Evolutionary conservation across 495 filamentous ascomycete genomes (phyloP).

Genomic region (Talaromyces nanjingensis): DNA sequence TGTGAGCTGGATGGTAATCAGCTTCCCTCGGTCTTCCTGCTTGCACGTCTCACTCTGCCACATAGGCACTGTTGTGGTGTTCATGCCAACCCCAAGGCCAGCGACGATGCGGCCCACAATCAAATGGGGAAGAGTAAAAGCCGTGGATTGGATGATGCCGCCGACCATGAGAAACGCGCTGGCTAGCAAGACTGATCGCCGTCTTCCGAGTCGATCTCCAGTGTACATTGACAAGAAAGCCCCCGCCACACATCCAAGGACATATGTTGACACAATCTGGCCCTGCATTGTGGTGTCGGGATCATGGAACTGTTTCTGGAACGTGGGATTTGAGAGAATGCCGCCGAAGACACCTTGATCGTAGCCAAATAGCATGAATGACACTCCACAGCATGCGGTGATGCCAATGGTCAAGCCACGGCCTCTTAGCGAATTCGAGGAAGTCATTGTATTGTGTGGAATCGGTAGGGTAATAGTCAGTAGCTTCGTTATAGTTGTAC

Average conservation of each 20-base stretch:
- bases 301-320: conserved; percentile 10
- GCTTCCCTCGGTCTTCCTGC: conserved; percentile 51
- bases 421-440: not conserved
- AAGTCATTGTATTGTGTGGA: not conserved
- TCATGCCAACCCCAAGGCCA: conserved; percentile 43
- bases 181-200: conserved; percentile 39
- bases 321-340: conserved; percentile 15
- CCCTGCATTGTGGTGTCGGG: conserved; percentile 12
- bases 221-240: conserved; percentile 32
- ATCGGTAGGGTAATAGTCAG: not conserved
- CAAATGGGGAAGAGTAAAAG: conserved; percentile 35
- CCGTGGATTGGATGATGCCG: conserved; percentile 43
- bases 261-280: conserved; percentile 17
- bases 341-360: conserved; percentile 25
- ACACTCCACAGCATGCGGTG: conserved; percentile 11
- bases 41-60: conserved; percentile 52
- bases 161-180: conserved; percentile 44
- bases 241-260: conserved; percentile 44
- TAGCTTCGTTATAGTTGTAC: not conserved
- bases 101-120: conserved; percentile 35
- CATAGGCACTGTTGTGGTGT: conserved; percentile 44
- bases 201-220: conserved; percentile 43
- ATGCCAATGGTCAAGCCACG: conserved; percentile 8
- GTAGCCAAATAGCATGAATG: conserved; percentile 22
- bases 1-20: conserved; percentile 53